These are phyloP conservation scores for Schoenoplectus tabernaemontani DNA, from an alignment of 202 grass and related monocot species.

Conservation along the genomic window DNA sequence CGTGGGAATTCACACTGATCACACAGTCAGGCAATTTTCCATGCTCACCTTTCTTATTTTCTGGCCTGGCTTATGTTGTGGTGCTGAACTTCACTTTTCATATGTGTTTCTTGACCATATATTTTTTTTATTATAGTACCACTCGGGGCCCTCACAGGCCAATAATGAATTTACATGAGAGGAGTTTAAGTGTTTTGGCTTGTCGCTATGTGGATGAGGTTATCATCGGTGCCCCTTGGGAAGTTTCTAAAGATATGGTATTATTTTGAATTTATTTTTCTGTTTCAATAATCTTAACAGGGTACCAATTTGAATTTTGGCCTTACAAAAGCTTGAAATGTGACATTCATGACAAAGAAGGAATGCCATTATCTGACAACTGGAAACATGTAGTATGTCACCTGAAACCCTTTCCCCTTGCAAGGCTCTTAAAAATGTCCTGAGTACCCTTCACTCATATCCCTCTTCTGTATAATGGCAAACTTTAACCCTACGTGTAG, in stretches of 20 bases:
- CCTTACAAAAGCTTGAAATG: background rate
- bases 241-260: conserved; percentile 88
- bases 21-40: conserved; percentile 74
- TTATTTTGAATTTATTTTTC: conserved; percentile 1
- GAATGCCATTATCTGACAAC: background rate
- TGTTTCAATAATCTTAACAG: background rate
- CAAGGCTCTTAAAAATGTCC: background rate
- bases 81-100: background rate
- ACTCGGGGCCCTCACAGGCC: conserved; percentile 82
- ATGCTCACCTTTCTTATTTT: background rate
- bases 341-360: background rate
- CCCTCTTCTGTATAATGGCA: background rate
- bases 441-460: background rate
- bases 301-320: background rate
- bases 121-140: conserved; percentile 35
- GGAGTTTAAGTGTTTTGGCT: conserved; percentile 96
- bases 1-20: conserved; percentile 94
- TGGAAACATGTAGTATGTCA: background rate
- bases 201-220: conserved; percentile 99
- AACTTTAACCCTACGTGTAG: background rate
- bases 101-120: conserved; percentile 10
- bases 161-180: conserved; percentile 97
- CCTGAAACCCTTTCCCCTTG: background rate
- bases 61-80: background rate
- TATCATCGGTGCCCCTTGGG: conserved; percentile 94